Conservation (phyloP, 768 basidiomycete genomes). For the Tylopilus intermedius region DNA sequence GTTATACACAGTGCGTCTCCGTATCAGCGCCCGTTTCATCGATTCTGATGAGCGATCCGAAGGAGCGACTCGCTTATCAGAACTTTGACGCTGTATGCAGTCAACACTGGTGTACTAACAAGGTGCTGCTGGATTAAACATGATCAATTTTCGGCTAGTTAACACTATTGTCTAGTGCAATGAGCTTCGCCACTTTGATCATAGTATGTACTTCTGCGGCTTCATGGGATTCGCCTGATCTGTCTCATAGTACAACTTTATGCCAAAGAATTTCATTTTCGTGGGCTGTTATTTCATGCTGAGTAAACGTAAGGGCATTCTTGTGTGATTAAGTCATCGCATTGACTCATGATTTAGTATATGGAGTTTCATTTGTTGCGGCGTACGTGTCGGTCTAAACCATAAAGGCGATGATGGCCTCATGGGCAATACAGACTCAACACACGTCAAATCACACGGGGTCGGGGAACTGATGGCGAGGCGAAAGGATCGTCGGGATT, state of each 20-base stretch:
- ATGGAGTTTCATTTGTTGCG: constrained; percentile 61
- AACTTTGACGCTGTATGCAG: constrained; percentile 51
- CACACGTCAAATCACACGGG: constrained; percentile 50
- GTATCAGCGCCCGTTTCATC: not conserved
- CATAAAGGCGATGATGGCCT: not conserved
- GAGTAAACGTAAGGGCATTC: constrained; percentile 50
- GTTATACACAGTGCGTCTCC: constrained; percentile 37
- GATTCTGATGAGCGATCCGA: constrained; percentile 1
- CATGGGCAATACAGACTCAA: constrained; percentile 44
- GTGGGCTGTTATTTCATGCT: constrained; percentile 58
- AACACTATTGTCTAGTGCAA: constrained; percentile 15
- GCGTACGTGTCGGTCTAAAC: constrained; percentile 38
- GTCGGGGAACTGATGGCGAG: constrained; percentile 49
- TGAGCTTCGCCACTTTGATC: constrained; percentile 46
- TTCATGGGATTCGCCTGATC: not conserved
- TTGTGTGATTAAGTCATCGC: not conserved
- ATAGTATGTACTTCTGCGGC: constrained; percentile 38
- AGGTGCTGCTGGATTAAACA: constrained; percentile 34
- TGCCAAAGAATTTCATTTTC: constrained; percentile 55
- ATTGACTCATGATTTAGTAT: constrained; percentile 36
- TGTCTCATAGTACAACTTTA: constrained; percentile 47
- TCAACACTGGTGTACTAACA: constrained; percentile 61
- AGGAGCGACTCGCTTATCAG: constrained; percentile 58
- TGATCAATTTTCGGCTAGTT: not conserved
- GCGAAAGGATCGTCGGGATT: constrained; percentile 15